Conservation (phyloP, 208 protist species). For the Trichomonas tenax region DNA sequence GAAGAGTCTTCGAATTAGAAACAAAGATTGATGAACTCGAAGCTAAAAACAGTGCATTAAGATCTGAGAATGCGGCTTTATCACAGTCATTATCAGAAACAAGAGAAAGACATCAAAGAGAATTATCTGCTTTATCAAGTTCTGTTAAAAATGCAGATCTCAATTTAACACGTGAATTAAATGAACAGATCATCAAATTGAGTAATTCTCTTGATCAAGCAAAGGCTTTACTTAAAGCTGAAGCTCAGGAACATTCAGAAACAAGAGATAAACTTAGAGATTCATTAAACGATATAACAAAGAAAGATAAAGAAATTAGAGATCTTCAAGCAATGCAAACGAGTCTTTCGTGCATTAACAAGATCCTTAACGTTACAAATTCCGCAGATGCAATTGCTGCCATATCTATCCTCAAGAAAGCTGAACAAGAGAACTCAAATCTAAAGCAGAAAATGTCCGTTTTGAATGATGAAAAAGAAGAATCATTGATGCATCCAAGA, state of each 20-base stretch:
- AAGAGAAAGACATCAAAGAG: neutral
- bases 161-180: neutral
- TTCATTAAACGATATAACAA: neutral
- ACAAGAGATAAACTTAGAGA: neutral
- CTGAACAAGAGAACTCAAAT: neutral
- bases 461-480: neutral
- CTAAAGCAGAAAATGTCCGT: neutral
- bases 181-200: neutral
- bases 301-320: neutral
- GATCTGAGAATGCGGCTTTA: neutral
- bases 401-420: neutral
- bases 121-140: neutral
- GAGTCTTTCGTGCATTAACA: neutral
- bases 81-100: neutral
- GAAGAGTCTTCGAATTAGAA: neutral
- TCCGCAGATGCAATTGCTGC: neutral
- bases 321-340: neutral
- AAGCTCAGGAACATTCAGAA: neutral
- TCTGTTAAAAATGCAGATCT: neutral
- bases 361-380: neutral
- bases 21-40: neutral
- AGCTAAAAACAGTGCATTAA: neutral
- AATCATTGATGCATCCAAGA: neutral
- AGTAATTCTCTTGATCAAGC: neutral
- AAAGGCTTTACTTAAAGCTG: neutral